A percentile compares a stretch with the other conserved stretches of the same genome.
These are phyloP conservation scores for Larix kaempferi DNA, from an alignment of 75 land plant species.

Conservation along the genomic window DNA sequence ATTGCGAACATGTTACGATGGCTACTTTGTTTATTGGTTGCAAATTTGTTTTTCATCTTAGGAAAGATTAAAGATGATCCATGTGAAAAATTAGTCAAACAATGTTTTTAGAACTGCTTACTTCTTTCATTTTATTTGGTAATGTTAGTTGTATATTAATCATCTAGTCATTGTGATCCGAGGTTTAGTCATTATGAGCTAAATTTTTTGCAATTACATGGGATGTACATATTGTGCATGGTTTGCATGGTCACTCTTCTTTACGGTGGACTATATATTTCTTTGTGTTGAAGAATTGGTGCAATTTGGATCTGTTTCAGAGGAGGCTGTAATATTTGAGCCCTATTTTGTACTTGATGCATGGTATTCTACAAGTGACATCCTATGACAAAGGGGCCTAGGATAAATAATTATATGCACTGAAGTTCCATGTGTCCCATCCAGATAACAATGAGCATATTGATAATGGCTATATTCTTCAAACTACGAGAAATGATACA, in stretches of 20 bases:
- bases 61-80: neutral
- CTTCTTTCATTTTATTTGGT: neutral
- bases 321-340: slow-evolving; percentile 1
- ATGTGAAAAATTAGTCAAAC: neutral
- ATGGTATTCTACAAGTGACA: too few relatives aligned
- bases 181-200: too few relatives aligned
- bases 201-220: neutral
- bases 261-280: slow-evolving; percentile 35
- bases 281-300: slow-evolving; percentile 41
- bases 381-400: too few relatives aligned
- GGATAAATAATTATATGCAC: too few relatives aligned
- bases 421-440: too few relatives aligned
- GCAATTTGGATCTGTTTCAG: slow-evolving; percentile 24
- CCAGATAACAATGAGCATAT: too few relatives aligned
- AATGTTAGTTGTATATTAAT: neutral
- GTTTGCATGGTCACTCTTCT: too few relatives aligned
- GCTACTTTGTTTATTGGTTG: neutral
- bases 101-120: neutral
- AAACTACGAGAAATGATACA: too few relatives aligned
- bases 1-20: too few relatives aligned
- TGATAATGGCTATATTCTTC: too few relatives aligned
- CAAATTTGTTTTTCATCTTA: neutral
- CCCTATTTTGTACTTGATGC: slow-evolving; percentile 45
- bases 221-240: slow-evolving; percentile 25
- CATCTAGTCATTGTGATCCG: neutral